Conservation (phyloP, 768 basidiomycete species). For the Psilocybe subaeruginosa region DNA sequence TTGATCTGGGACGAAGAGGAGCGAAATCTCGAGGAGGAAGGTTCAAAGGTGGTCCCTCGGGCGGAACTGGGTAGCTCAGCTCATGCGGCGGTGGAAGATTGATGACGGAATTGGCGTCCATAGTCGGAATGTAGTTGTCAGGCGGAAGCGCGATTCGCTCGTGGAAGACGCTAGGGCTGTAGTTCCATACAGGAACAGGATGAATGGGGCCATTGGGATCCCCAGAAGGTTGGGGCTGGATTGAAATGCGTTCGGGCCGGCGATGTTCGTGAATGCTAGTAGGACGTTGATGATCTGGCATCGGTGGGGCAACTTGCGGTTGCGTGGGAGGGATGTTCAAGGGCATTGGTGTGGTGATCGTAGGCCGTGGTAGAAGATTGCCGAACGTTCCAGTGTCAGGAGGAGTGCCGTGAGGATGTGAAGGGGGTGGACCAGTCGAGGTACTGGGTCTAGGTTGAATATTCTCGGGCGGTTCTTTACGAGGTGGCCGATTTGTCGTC, state of each 20-base stretch:
- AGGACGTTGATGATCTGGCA: conserved; percentile 13
- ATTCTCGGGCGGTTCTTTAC: background rate
- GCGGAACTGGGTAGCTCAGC: conserved; percentile 31
- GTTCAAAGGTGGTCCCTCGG: conserved; percentile 7
- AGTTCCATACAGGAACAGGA: conserved; percentile 19
- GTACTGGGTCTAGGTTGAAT: background rate
- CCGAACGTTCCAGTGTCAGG: conserved; percentile 23
- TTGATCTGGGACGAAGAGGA: conserved; percentile 7
- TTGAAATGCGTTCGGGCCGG: background rate
- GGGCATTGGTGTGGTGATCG: conserved; percentile 25
- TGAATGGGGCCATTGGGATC: conserved; percentile 20
- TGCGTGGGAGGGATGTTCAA: conserved; percentile 25
- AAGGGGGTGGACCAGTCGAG: background rate
- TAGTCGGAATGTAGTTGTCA: conserved; percentile 53
- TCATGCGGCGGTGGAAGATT: conserved; percentile 56
- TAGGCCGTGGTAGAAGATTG: conserved; percentile 20
- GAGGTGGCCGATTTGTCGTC: background rate
- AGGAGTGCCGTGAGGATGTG: background rate
- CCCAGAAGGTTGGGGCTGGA: background rate
- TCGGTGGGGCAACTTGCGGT: conserved; percentile 22
- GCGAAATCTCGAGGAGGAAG: background rate
- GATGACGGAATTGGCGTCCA: conserved; percentile 40
- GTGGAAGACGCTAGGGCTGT: conserved; percentile 24
- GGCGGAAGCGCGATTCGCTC: conserved; percentile 39
- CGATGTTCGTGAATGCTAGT: conserved; percentile 3